Evolutionary conservation across 225 moss, liverwort and hornwort species (phyloP), one percentile per base, ranked within the genome.

Genomic region (Polytrichum commune): DNA sequence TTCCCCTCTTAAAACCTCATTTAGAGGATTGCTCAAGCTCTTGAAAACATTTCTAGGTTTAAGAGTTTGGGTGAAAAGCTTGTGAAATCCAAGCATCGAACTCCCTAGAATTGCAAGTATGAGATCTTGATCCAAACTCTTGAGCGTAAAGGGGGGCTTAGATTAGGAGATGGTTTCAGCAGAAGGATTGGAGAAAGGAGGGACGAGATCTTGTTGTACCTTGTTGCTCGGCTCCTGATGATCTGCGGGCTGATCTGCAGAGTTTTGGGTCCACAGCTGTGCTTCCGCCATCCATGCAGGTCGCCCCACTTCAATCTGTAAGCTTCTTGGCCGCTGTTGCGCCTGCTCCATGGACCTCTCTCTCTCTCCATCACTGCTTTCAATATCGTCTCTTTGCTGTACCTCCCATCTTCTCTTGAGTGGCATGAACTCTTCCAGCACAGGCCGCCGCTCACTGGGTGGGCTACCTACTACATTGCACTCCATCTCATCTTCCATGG

Each of bases 201-300:
- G 84, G 83, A 58, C 75, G 78, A 75, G 77, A 69, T 10, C 33
- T 60, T 53, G 79, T 74, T 26, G 75, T 65, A 81, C 60, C 76
- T 67, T 76, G 46, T 16, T 46, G 16, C 13, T 46, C 3, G 46
- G 46, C 13, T 46, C 3, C 46, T 46, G 46, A 46, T 16, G 46
- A 46, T 46, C 46, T 46, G 46, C 46, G 4, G 46, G 46, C 46
- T 46, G 46, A 46, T 16, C 46, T 46, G 46, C 75, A 13, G 89
- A 71, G 16, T 81, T 82, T 24, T 84, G 89, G 72, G 84, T 88
- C 90, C 90, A 87, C 9, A 84, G 72, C 64, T 84, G 89, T 19
- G 86, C 82, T 78, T 87, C 82, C 8, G 84, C 69, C 94, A 94
- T 91, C 97, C 97, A 94, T 4, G 90, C 78, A 8, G 90, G 91